Conservation (phyloP, 441 rosid species). For the Isatis lusitanica region DNA sequence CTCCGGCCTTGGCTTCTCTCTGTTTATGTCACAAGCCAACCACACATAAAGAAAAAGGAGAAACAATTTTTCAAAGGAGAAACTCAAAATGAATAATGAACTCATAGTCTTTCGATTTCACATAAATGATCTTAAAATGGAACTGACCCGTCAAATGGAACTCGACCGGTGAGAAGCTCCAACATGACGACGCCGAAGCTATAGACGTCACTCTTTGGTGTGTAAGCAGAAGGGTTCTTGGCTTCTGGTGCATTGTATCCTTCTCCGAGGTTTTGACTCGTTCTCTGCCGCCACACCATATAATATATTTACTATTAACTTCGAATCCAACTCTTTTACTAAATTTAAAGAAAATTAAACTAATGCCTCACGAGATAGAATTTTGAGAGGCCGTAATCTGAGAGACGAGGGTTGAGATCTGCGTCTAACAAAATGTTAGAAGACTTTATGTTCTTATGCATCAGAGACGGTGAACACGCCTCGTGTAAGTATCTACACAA, state of each 20-base stretch:
- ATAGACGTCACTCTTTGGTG: conserved; percentile 85
- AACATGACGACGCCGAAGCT: conserved; percentile 94
- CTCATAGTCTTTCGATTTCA: no score
- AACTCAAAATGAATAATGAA: neutral
- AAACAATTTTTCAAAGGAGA: neutral
- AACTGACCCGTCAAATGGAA: conserved; percentile 74
- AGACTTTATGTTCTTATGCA: conserved; percentile 94
- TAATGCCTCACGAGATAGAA: conserved; percentile 56
- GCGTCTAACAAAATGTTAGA: conserved; percentile 84
- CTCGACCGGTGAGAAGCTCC: conserved; percentile 84
- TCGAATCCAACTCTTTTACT: neutral
- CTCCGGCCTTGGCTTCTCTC: conserved; percentile 74
- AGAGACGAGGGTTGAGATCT: conserved; percentile 81
- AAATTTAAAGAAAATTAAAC: neutral
- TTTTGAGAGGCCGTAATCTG: conserved; percentile 74
- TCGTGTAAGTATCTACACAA: conserved; percentile 83
- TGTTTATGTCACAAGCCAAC: conserved; percentile 23
- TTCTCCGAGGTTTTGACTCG: conserved; percentile 70
- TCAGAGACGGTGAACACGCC: conserved; percentile 72
- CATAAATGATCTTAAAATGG: neutral
- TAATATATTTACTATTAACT: neutral
- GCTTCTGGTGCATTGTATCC: conserved; percentile 97
- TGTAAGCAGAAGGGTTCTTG: conserved; percentile 66
- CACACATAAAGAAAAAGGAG: neutral
- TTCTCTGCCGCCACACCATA: conserved; percentile 48